Evolutionary conservation across 495 filamentous ascomycete species (phyloP).

Genomic region (Xanthoparmelia taractica): DNA sequence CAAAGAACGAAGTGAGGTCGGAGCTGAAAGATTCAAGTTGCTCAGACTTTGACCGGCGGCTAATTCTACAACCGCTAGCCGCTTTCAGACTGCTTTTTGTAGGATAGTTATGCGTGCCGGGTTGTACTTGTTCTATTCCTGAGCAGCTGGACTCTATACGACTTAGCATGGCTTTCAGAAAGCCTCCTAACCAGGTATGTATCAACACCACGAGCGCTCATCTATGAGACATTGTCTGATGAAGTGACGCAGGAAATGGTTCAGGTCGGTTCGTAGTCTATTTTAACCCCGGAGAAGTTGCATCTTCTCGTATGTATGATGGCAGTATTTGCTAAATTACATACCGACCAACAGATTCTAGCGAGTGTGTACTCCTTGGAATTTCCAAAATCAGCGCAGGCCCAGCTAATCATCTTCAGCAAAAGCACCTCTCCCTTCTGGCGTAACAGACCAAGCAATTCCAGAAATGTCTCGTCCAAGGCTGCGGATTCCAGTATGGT

Average conservation of each 20-base stretch:
- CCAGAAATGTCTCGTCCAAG: conserved; percentile 40
- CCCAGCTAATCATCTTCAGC: conserved; percentile 34
- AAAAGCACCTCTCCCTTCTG: conserved; percentile 86
- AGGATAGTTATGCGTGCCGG: neutral
- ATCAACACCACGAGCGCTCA: conserved; percentile 10
- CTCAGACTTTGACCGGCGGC: conserved; percentile 2
- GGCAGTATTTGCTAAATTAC: conserved; percentile 24
- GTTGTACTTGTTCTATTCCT: neutral
- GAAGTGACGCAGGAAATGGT: conserved; percentile 77
- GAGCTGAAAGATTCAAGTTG: conserved; percentile 9
- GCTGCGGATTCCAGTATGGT: conserved; percentile 64
- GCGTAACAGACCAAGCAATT: conserved; percentile 50
- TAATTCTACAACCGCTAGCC: conserved; percentile 11
- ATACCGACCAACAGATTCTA: conserved; percentile 34
- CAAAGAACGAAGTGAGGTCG: neutral
- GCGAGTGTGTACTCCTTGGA: conserved; percentile 38
- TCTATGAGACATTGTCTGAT: neutral
- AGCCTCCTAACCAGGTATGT: conserved; percentile 65
- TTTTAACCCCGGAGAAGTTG: neutral
- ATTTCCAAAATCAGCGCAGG: neutral
- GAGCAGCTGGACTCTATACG: neutral
- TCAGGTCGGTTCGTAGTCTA: conserved; percentile 80
- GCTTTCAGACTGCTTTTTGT: conserved; percentile 14
- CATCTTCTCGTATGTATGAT: neutral
- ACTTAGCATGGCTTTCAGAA: conserved; percentile 49